Percentiles rank a stretch among this genome's conserved stretches.
phyloP scores from a whole-genome alignment of 345 rosid genomes.

The Pelargonium nanum region DNA sequence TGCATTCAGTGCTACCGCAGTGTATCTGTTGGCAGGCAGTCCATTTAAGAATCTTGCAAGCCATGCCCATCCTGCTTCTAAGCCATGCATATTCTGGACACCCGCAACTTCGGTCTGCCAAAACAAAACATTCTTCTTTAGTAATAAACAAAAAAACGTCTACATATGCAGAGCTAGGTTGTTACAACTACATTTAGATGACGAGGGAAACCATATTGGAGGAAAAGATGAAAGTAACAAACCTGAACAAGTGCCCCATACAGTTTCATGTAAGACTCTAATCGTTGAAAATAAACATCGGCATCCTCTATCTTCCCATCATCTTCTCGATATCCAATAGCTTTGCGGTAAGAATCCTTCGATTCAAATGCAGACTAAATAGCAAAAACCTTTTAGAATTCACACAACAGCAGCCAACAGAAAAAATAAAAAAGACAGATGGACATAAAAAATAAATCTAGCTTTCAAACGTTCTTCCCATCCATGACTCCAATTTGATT shows the following conservation, averaged over 20 bases:
- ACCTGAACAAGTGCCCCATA: slow-evolving; percentile 96
- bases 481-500: too few species aligned
- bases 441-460: too few species aligned
- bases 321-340: slow-evolving; percentile 38
- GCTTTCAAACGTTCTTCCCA: too few species aligned
- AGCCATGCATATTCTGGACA: slow-evolving; percentile 51
- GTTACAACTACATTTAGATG: background rate
- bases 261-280: slow-evolving; percentile 61
- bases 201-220: too few species aligned
- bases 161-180: background rate
- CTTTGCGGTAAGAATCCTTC: slow-evolving; percentile 43
- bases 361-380: slow-evolving; percentile 59
- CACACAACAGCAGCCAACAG: background rate
- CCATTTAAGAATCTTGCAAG: slow-evolving; percentile 56
- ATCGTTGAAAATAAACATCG: slow-evolving; percentile 35
- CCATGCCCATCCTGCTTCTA: slow-evolving; percentile 77
- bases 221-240: slow-evolving; percentile 7
- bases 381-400: slow-evolving; percentile 10
- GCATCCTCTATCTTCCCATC: slow-evolving; percentile 41
- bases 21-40: slow-evolving; percentile 55
- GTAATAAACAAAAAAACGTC: too few species aligned
- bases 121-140: slow-evolving; percentile 2
- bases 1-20: slow-evolving; percentile 63
- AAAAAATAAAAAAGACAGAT: too few species aligned
- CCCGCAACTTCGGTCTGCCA: slow-evolving; percentile 59